Evolutionary conservation across 768 basidiomycete species (phyloP).

Genomic region (Boletus vinaceobasis): DNA sequence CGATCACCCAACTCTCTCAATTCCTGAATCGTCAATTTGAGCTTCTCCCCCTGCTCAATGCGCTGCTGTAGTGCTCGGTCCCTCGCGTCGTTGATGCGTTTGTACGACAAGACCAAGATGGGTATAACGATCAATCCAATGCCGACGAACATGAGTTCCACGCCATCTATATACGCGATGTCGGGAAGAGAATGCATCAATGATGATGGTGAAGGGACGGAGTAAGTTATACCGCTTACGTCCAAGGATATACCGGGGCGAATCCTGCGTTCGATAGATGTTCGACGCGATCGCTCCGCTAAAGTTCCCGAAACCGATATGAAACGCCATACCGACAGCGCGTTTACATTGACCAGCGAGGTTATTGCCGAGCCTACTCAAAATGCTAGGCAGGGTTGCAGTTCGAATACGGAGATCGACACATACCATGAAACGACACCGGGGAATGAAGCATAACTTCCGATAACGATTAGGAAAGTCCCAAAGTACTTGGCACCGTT

Average conservation of each 20-base stretch:
- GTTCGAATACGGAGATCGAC: slow-evolving; percentile 10
- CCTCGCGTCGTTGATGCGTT: slow-evolving; percentile 51
- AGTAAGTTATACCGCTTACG: slow-evolving; percentile 40
- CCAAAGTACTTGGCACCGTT: slow-evolving; percentile 67
- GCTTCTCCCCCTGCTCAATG: slow-evolving; percentile 18
- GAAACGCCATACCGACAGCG: slow-evolving; percentile 61
- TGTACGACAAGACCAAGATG: slow-evolving; percentile 47
- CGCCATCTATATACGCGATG: slow-evolving; percentile 39
- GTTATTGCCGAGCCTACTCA: slow-evolving; percentile 49
- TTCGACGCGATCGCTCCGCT: slow-evolving; percentile 62
- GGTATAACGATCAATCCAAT: slow-evolving; percentile 57
- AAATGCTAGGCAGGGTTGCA: not conserved
- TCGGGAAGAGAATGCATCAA: not conserved
- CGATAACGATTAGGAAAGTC: slow-evolving; percentile 63
- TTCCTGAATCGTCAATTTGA: slow-evolving; percentile 12
- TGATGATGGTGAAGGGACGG: not conserved
- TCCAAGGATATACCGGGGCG: slow-evolving; percentile 59
- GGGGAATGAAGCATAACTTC: slow-evolving; percentile 56
- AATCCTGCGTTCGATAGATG: slow-evolving; percentile 57
- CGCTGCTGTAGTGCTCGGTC: slow-evolving; percentile 30
- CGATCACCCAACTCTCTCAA: slow-evolving; percentile 49
- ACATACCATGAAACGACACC: slow-evolving; percentile 58
- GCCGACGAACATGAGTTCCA: slow-evolving; percentile 67
- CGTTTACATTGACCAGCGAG: slow-evolving; percentile 62
- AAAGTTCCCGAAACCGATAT: slow-evolving; percentile 53